These are phyloP conservation scores for Malus fusca DNA, from an alignment of 306 rosid genomes.

Conservation along the genomic window DNA sequence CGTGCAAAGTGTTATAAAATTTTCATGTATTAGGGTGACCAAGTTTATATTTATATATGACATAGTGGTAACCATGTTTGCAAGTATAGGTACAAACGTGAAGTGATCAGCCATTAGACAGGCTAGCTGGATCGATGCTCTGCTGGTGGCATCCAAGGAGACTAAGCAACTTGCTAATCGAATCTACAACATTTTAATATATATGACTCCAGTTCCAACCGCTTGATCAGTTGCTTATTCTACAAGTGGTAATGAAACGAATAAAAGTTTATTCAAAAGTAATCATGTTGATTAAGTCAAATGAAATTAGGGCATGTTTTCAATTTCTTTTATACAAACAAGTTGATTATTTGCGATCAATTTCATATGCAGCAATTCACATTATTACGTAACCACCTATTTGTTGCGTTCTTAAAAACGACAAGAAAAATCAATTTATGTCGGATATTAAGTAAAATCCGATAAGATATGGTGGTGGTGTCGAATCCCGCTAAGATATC, in stretches of 20 bases:
- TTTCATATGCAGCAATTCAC: too few relatives aligned
- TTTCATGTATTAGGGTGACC: conserved; percentile 5
- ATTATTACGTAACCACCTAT: too few relatives aligned
- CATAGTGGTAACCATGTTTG: conserved; percentile 4
- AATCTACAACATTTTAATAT: not conserved
- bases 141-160: conserved; percentile 18
- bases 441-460: too few relatives aligned
- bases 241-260: not conserved
- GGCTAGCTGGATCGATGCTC: conserved; percentile 1
- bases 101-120: conserved; percentile 7
- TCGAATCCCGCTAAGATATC: too few relatives aligned
- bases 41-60: not conserved
- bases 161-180: not conserved
- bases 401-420: too few relatives aligned
- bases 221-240: not conserved
- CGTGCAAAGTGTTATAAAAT: not conserved
- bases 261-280: too few relatives aligned
- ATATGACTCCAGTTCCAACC: not conserved
- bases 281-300: too few relatives aligned
- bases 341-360: too few relatives aligned
- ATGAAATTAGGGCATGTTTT: too few relatives aligned
- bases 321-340: too few relatives aligned
- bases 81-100: not conserved
- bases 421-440: too few relatives aligned
- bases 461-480: too few relatives aligned